Base-by-base conservation (phyloP, 345 rosid species). In the Hibiscus tridactylites region DNA sequence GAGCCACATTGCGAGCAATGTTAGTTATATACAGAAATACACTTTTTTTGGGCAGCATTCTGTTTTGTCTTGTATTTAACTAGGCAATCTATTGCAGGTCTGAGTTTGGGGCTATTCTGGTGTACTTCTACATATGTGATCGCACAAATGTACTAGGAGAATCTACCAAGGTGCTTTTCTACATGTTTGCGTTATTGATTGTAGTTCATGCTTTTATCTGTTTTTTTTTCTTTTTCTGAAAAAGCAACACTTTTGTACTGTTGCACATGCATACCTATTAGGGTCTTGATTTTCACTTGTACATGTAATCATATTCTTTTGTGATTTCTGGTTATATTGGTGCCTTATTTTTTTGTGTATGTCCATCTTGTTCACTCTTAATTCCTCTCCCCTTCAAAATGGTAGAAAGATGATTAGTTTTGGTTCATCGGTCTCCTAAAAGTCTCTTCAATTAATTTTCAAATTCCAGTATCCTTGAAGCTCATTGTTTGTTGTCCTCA, bases 1-100 rank as follows among this genome's bases (percentile, higher is more conserved):
- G 96, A 67, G 74, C 85, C 53, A 89, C 90, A 74, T 76, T 95
- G 77, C 84, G 93, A 86, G 98, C 92, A 77, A 88, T 95, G 98
- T 95, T 77, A 83, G 94, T 71, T 53, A 39, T 72, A 28, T 5
- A 10, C 15, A 64, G 15, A 29, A 53, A 8, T 3, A 53, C 49
- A 16, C 35, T 50, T 47, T 52, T 53, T 53, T 53, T 53, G 7
- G 24, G 58, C 24, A n/a, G 58, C 58, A 17, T 54, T 54, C 28
- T 54, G 70, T 39, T 59, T 37, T 24, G 31, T 58, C 74, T 56
- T 70, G 44, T 73, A 19, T 56, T 68, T 69, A 65, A 74, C 68
- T 61, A n/a, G 65, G 35, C 13, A 67, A 57, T 69, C 78, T 77
- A 71, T 10, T 81, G 71, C 73, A 95, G 99, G 86, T 85, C 98